Evolutionary conservation across 1,284 basidiomycete species (phyloP), one percentile per base, ranked within the genome.

Genomic region (Meira nashicola): DNA sequence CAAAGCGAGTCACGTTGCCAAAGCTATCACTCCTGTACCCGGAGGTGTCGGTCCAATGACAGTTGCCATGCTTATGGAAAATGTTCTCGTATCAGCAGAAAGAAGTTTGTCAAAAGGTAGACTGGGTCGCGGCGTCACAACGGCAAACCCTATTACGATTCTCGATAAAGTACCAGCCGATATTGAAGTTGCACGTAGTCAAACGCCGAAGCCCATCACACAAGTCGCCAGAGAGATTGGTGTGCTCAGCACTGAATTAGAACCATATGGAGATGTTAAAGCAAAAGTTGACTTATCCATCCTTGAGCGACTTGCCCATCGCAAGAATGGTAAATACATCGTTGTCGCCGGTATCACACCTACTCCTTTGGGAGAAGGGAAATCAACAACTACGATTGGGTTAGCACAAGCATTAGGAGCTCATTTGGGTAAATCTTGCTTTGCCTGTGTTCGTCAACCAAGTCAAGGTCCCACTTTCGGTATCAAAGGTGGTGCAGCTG

Each of bases 401-500:
- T 84, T 99, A 58, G 92, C 92, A 5, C 94, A 99, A 80, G 94
- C 94, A 28, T 85, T 99, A 63, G 92, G 92, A 60, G 94, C 93
- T 51, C 92, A 96, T 78, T 85, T 98, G 39, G 86, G 87, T 64
- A 91, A 94, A 66, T 87, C 90, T 15, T 85, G 92, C 10, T 98
- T 97, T 80, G 95, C 95, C 54, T 96, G 92, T 80, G 93, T 98
- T n/a, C 89, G 94, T 62, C 95, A 99, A 79, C 94, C 94, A 1
- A 94, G 91, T 80, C 94, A 99, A 80, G 94, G 95, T 15, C 94
- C 94, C 33, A 98, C 94, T 0, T 99, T 98, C 77, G 94, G 95
- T 77, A 96, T 99, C 83, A 99, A 99, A 82, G 94, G 94, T 72
- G 95, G 95, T 74, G 95, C 94, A 38, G 94, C 94, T 55, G 94